A percentile compares a stretch with the other conserved stretches of the same genome.
phyloP scores from a whole-genome alignment of 2,329 filamentous ascomycete genomes.

The Colletotrichum sp. region DNA sequence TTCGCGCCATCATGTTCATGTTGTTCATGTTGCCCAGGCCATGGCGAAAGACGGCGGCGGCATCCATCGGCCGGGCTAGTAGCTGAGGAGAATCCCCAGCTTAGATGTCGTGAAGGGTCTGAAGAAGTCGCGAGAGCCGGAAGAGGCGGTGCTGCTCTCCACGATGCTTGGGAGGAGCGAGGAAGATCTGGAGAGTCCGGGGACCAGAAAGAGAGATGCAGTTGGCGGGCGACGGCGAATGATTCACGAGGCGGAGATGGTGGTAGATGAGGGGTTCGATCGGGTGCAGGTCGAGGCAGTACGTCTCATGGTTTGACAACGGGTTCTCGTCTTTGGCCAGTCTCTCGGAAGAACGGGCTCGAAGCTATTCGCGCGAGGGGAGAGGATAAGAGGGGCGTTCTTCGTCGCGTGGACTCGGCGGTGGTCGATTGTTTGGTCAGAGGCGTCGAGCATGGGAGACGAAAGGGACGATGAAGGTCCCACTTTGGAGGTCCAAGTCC shows the following conservation, averaged over 20 bases:
- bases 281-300: neutral
- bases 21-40: conserved; percentile 38
- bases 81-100: conserved; percentile 14
- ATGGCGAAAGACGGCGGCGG: conserved; percentile 64
- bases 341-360: neutral
- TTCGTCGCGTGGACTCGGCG: conserved; percentile 13
- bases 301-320: conserved; percentile 10
- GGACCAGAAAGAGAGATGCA: neutral
- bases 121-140: neutral
- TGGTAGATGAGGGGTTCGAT: neutral
- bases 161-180: neutral
- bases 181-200: neutral
- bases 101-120: neutral
- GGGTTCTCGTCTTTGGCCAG: neutral
- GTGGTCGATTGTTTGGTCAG: neutral
- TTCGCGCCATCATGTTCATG: conserved; percentile 23
- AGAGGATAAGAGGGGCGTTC: neutral
- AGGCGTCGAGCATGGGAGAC: conserved; percentile 2
- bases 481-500: neutral
- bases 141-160: neutral
- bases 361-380: conserved; percentile 9
- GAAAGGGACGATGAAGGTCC: neutral
- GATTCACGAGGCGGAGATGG: neutral
- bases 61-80: conserved; percentile 54
- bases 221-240: neutral